Evolutionary conservation across 495 filamentous ascomycete species (phyloP), one percentile per base, ranked within the genome.

Genomic region (Hyaloscypha bicolor): DNA sequence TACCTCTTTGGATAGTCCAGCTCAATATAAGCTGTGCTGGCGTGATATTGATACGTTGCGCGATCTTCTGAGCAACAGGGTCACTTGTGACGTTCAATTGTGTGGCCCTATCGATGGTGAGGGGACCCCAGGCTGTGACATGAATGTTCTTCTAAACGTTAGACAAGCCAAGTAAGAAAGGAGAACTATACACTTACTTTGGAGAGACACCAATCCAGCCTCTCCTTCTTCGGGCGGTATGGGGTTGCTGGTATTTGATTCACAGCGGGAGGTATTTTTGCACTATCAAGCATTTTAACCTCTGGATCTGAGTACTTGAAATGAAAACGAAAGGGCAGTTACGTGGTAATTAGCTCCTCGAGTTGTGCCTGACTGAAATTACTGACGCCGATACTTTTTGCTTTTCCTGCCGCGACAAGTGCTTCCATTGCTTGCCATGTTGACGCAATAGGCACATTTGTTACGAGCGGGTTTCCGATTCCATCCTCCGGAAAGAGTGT

Each of bases 301-400:
- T 25, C 25, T 25, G 25, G 25, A 25, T 25, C 25, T 25, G 2
- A 25, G 25, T 25, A 25, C 25, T 25, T 25, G 2, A 25, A 25
- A 25, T 25, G 25, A 3, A 12, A 6, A 12, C 35, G 12, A 37
- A 37, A 37, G 8, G 12, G 35, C 35, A 12, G 6, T 56, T 62
- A 68, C 64, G 56, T 68, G 11, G 62, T 59, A 32, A 84, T 65
- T 1, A 84, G 76, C 22, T 78, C 70, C 31, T 82, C 77, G 1
- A 86, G 70, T 16, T 75, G 76, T 29, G 70, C 71, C 53, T 79
- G 73, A n/a, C 76, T 80, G 42, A 16, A 86, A 69, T 87, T 88
- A 52, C 81, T 84, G 25, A 88, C 80, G 21, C 86, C 85, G 66
- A 94, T 92, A 76, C 78, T 4, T 66, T 81, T 86, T 58, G 81